Evolutionary conservation across 2,329 filamentous ascomycete species (phyloP).

Genomic region (Diaporthe citriasiana): DNA sequence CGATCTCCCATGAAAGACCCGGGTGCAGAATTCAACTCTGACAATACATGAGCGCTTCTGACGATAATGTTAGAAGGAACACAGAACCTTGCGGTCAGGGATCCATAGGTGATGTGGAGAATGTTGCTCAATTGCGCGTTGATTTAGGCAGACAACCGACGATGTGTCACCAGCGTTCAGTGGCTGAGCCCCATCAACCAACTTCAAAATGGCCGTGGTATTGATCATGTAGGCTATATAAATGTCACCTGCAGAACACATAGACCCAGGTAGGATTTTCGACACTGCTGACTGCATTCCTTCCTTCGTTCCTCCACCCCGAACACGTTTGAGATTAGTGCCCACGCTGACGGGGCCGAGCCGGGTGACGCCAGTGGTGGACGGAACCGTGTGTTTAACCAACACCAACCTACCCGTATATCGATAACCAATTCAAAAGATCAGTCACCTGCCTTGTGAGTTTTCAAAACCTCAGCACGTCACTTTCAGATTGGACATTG

Average conservation of each 20-base stretch:
- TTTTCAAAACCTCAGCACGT: accelerated
- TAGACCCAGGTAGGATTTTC: background rate
- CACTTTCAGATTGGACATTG: background rate
- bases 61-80: too few species aligned
- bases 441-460: background rate
- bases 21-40: background rate
- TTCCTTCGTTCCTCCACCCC: background rate
- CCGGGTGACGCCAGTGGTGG: background rate
- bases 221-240: background rate
- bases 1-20: background rate
- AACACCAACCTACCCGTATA: background rate
- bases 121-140: constrained; percentile 15
- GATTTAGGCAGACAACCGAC: constrained; percentile 4
- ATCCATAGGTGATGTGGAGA: background rate
- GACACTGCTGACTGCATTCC: background rate
- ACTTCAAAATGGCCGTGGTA: background rate
- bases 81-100: background rate
- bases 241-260: background rate
- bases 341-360: background rate
- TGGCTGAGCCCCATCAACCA: background rate
- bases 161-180: background rate
- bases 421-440: background rate
- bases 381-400: background rate
- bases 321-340: background rate
- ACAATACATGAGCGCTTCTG: background rate